Conservation (phyloP, 108 stramenopile genomes). For the Pseudonitzschia multiseries region DNA sequence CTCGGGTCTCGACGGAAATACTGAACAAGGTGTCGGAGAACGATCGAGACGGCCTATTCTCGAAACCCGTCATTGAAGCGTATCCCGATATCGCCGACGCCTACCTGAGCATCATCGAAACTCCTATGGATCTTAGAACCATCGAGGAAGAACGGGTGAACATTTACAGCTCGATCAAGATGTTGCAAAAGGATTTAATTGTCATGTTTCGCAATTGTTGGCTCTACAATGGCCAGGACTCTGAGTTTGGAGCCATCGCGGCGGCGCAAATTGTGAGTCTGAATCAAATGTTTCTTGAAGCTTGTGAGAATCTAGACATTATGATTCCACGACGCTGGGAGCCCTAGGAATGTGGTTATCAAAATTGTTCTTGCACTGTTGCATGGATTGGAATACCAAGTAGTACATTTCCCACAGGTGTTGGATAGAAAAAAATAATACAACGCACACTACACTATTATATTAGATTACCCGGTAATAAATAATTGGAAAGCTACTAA, state of each 20-base stretch:
- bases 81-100: constrained; percentile 55
- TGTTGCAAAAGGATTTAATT: constrained; percentile 72
- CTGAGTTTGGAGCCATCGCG: constrained; percentile 36
- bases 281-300: constrained; percentile 37
- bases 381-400: not conserved
- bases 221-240: constrained; percentile 54
- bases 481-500: not conserved
- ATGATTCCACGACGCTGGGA: constrained; percentile 34
- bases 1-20: constrained; percentile 27
- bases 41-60: constrained; percentile 44
- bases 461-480: no score
- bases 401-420: not conserved
- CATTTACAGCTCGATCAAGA: constrained; percentile 49
- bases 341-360: not conserved
- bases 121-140: constrained; percentile 82
- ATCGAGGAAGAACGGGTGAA: constrained; percentile 68
- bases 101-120: constrained; percentile 44
- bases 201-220: constrained; percentile 71
- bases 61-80: constrained; percentile 57
- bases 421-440: not conserved
- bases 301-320: constrained; percentile 24
- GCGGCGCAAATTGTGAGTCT: constrained; percentile 26
- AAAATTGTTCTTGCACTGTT: not conserved
- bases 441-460: no score
- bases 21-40: constrained; percentile 19